Evolutionary conservation across 2,329 filamentous ascomycete genomes (phyloP).

Genomic region (Alternaria longipes): DNA sequence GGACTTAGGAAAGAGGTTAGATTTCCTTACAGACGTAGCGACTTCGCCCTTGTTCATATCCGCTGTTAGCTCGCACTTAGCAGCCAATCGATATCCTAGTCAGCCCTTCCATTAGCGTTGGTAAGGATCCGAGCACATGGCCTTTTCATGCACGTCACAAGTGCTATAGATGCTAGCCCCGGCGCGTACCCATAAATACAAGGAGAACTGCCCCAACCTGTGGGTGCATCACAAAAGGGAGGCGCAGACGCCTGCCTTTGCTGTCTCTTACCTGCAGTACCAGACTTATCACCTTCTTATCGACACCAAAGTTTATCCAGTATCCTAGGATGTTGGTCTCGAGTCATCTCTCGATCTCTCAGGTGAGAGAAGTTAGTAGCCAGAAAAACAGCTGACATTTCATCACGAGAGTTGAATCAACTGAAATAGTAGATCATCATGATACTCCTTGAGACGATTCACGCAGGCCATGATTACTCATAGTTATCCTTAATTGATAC

Average conservation of each 20-base stretch:
- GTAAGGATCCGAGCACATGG: slow-evolving; percentile 3
- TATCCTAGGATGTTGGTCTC: slow-evolving; percentile 3
- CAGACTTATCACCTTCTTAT: neutral
- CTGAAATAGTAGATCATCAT: neutral
- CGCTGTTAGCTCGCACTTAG: slow-evolving; percentile 8
- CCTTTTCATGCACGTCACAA: slow-evolving; percentile 27
- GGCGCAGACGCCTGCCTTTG: neutral
- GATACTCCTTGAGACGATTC: neutral
- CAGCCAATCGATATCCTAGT: slow-evolving; percentile 3
- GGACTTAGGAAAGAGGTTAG: slow-evolving; percentile 14
- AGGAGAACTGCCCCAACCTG: neutral
- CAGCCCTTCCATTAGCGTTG: neutral
- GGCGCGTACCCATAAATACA: slow-evolving; percentile 15
- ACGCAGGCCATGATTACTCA: neutral
- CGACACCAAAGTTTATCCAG: neutral
- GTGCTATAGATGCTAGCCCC: slow-evolving; percentile 20
- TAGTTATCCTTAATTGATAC: neutral
- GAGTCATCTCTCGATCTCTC: neutral
- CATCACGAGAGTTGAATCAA: neutral
- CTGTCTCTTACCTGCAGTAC: neutral
- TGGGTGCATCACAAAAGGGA: slow-evolving; percentile 4
- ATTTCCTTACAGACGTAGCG: slow-evolving; percentile 10
- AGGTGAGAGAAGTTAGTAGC: slow-evolving; percentile 3
- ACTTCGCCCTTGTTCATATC: slow-evolving; percentile 8
- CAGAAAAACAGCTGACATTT: neutral